Conservation (phyloP, 257 asterid species). For the Fraxinus americana region DNA sequence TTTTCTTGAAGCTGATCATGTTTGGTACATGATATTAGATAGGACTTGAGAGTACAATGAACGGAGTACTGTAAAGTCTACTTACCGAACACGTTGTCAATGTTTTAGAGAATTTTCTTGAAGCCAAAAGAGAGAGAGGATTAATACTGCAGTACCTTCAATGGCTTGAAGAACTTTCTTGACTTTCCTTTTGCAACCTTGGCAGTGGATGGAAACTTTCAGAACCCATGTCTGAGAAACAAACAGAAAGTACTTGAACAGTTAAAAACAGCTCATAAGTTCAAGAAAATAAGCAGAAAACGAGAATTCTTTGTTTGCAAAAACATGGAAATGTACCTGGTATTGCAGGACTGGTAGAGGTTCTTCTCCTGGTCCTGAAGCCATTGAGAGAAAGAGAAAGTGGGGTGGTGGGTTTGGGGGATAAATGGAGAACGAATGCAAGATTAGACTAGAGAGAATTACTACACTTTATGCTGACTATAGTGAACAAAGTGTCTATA, state of each 20-base stretch:
- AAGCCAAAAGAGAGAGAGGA: not conserved
- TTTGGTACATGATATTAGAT: too few species aligned
- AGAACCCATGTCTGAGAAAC: conserved; percentile 64
- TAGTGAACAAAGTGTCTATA: too few species aligned
- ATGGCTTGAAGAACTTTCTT: conserved; percentile 72
- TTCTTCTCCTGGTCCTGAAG: conserved; percentile 50
- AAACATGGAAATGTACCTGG: conserved; percentile 48
- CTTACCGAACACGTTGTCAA: not conserved
- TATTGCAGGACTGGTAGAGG: conserved; percentile 51
- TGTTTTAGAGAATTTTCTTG: not conserved
- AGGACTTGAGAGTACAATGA: too few species aligned
- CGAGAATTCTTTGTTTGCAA: not conserved
- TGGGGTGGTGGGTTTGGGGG: conserved; percentile 13
- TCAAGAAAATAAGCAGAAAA: not conserved
- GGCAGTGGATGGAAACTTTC: conserved; percentile 88
- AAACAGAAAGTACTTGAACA: not conserved
- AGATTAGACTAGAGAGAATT: conserved; percentile 17
- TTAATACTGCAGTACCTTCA: conserved; percentile 51
- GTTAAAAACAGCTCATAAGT: not conserved
- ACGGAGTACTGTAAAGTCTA: too few species aligned
- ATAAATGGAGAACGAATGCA: conserved; percentile 26
- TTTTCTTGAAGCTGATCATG: too few species aligned
- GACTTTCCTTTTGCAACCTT: conserved; percentile 83
- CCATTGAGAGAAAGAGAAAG: conserved; percentile 35
- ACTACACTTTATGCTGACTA: not conserved